A percentile compares a stretch with the other conserved stretches of the same genome.
Conservation (phyloP, 1,284 basidiomycete species). For the Lignosus rhinocerotis region DNA sequence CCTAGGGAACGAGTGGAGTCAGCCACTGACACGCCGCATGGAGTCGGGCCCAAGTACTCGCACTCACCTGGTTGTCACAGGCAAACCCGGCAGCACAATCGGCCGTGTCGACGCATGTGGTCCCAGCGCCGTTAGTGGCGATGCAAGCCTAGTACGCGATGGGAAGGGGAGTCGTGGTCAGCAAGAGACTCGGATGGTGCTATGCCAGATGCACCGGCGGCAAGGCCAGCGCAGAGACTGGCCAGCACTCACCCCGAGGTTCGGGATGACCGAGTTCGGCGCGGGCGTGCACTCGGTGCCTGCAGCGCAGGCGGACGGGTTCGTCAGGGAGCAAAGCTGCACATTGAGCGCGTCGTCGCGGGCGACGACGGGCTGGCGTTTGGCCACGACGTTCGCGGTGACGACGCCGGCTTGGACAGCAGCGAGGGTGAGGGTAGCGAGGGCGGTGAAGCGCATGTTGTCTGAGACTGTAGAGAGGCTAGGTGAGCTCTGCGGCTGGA, state of each 20-base stretch:
- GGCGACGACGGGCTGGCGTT: neutral
- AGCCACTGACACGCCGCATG: no score
- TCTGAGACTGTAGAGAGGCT: neutral
- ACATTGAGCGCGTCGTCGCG: neutral
- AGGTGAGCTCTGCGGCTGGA: neutral
- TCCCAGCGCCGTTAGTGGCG: neutral
- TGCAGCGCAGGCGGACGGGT: neutral
- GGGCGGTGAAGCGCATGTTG: slow-evolving; percentile 3
- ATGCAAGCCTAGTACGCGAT: neutral
- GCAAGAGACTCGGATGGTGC: no score
- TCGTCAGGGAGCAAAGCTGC: neutral
- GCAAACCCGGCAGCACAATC: neutral
- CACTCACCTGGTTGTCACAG: neutral
- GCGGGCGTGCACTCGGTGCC: neutral
- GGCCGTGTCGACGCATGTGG: neutral
- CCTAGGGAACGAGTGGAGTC: no score
- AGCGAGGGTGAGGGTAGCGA: slow-evolving; percentile 2
- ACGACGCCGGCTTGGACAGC: neutral
- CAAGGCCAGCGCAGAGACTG: neutral
- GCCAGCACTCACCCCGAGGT: neutral
- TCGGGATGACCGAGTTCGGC: neutral
- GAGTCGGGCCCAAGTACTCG: neutral
- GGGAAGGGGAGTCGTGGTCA: no score
- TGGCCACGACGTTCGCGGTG: neutral
- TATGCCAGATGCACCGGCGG: neutral